Conservation (phyloP, 768 basidiomycete species). For the Sporobolomyces phaffii region DNA sequence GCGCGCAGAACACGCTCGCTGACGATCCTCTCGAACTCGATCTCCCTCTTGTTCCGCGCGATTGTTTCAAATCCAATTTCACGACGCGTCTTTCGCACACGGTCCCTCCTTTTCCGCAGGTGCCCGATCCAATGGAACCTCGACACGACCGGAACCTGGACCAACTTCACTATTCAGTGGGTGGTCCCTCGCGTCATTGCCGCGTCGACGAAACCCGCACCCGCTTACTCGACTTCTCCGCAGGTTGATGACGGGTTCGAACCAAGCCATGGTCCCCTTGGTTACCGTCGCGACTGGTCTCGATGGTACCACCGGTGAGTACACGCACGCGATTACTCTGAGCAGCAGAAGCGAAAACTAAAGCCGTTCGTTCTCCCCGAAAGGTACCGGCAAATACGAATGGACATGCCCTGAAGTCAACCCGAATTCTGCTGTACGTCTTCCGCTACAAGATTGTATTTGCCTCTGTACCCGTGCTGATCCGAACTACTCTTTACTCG, state of each 20-base stretch:
- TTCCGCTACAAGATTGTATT: no score
- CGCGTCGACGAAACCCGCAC: not conserved
- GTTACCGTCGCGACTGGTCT: slow-evolving; percentile 6
- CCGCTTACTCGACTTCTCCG: not conserved
- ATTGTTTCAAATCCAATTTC: not conserved
- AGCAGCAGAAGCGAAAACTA: not conserved
- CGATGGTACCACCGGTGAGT: slow-evolving; percentile 26
- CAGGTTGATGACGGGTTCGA: slow-evolving; percentile 26
- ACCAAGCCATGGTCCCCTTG: slow-evolving; percentile 1
- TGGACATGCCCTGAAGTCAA: slow-evolving; percentile 36
- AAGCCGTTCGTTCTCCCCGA: not conserved
- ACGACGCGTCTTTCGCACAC: not conserved
- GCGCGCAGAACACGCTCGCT: not conserved
- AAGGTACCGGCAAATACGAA: slow-evolving; percentile 14
- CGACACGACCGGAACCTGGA: slow-evolving; percentile 12
- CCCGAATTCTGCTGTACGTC: slow-evolving; percentile 19
- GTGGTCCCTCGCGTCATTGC: not conserved
- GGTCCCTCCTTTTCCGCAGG: not conserved
- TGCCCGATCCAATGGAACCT: slow-evolving; percentile 14
- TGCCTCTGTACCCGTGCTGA: no score
- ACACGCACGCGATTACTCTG: not conserved
- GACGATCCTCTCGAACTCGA: not conserved
- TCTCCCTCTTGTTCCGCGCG: not conserved
- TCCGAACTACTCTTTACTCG: no score
- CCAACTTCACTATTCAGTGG: slow-evolving; percentile 12